Evolutionary conservation across 1,139 yeast species (phyloP), one percentile per base, ranked within the genome.

Genomic region (Yarrowia galli): DNA sequence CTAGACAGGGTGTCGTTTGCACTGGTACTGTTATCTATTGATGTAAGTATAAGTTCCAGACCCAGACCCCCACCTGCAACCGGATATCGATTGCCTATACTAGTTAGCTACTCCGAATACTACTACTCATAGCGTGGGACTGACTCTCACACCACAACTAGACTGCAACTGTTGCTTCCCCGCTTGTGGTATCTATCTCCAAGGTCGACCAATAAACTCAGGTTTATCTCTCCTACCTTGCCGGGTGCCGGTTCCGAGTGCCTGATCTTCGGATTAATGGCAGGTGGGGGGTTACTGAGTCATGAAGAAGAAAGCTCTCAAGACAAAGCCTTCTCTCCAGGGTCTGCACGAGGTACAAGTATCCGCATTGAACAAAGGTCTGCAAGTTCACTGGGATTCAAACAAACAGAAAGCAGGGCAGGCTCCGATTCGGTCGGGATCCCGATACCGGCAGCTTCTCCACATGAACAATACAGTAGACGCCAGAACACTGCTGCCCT

Each of bases 241-340:
- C n/a, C 49, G 49, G 32, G 13, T 22, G 32, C 16, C 49, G 49
- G 49, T 16, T 22, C 32, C 2, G 49, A 16, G 18, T 9, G 36
- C 36, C 53, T 25, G 22, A 3, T n/a, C 8, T 48, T 48, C 36
- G 36, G 54, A 49, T 49, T 12, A 49, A 49, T 49, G 54, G 54
- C 54, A 18, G 22, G 51, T 49, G 54, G 54, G n/a, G 54, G 54
- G 54, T 49, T 38, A 49, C 38, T 28, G 36, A 48, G 53, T 48
- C 53, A 25, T 10, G 36, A 25, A 28, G 32, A 25, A 38, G 6
- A 13, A 8, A 13, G 15, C 13, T 18, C 18, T 42, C 2, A 8
- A 43, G 48, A 43, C 25, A 43, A 43, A 36, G 40, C 40, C 3
- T 8, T 15, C n/a, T n/a, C 18, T n/a, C n/a, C n/a, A n/a, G 28